Percentiles rank a stretch among this genome's conserved stretches.
Evolutionary conservation across 257 asterid genomes (phyloP).

Genomic region (Rubia yunnanensis): DNA sequence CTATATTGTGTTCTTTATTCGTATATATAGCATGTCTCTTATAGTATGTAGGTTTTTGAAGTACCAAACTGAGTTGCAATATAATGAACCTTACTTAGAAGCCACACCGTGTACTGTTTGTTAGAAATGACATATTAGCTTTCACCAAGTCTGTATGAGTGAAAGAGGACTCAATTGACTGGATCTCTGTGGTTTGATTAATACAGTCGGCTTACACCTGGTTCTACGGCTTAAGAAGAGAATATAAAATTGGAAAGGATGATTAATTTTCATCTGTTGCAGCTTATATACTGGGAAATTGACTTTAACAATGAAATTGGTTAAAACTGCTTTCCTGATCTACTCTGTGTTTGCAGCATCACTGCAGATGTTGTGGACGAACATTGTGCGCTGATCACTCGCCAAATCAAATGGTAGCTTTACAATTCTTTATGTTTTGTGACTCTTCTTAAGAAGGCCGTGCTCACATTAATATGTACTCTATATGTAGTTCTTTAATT

Average conservation of each 20-base stretch:
- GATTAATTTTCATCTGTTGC: background rate
- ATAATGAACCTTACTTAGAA: background rate
- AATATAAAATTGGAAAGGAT: background rate
- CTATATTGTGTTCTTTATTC: background rate
- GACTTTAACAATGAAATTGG: background rate
- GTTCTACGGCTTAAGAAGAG: background rate
- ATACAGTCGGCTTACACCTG: background rate
- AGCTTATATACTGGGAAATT: background rate
- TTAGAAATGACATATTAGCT: background rate
- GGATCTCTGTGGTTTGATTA: background rate
- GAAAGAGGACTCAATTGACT: background rate
- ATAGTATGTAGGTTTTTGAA: background rate
- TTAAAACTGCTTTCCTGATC: constrained; percentile 13
- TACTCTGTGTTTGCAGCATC: constrained; percentile 53
- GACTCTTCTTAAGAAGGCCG: background rate
- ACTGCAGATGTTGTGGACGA: constrained; percentile 92
- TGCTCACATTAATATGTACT: background rate
- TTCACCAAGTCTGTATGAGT: background rate
- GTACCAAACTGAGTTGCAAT: background rate
- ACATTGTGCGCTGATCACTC: constrained; percentile 94
- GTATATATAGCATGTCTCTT: background rate
- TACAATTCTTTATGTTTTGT: background rate
- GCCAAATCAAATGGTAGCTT: constrained; percentile 64
- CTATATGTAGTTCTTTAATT: background rate
- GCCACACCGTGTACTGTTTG: background rate